Evolutionary conservation across 2,329 filamentous ascomycete genomes (phyloP).

Genomic region (Epichloe scottii): DNA sequence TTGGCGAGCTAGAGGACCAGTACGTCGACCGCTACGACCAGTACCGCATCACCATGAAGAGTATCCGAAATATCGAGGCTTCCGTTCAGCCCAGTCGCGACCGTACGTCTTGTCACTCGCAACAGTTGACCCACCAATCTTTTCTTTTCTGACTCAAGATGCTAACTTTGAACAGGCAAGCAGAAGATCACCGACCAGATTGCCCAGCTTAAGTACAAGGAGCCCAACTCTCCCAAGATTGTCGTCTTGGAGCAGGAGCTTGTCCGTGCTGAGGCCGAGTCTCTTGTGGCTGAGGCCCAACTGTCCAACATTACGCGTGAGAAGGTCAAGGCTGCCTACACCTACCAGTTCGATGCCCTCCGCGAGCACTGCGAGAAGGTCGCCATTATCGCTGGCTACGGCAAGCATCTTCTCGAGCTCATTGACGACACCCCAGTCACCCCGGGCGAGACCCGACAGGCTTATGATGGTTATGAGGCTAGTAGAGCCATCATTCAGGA

Average conservation of each 20-base stretch:
- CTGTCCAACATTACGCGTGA: slow-evolving; percentile 98
- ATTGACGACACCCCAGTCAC: slow-evolving; percentile 96
- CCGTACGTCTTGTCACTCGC: slow-evolving; percentile 44
- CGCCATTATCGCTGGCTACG: slow-evolving; percentile 92
- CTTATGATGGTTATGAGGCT: slow-evolving; percentile 96
- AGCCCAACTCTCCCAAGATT: slow-evolving; percentile 94
- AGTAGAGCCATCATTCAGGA: slow-evolving; percentile 99
- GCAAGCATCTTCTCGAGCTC: slow-evolving; percentile 94
- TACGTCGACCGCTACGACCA: slow-evolving; percentile 99
- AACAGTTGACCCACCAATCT: not conserved
- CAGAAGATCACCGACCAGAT: slow-evolving; percentile 99
- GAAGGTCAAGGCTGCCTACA: slow-evolving; percentile 97
- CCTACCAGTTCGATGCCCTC: slow-evolving; percentile 95
- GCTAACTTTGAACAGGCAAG: slow-evolving; percentile 52
- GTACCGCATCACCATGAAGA: slow-evolving; percentile 98
- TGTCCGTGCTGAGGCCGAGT: slow-evolving; percentile 94
- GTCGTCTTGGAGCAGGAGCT: slow-evolving; percentile 97
- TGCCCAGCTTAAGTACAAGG: slow-evolving; percentile 98
- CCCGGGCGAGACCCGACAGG: slow-evolving; percentile 86
- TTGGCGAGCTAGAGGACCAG: slow-evolving; percentile 94
- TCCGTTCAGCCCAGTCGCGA: slow-evolving; percentile 97
- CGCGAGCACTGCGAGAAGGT: slow-evolving; percentile 97
- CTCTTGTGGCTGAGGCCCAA: slow-evolving; percentile 95
- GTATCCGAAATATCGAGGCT: slow-evolving; percentile 96
- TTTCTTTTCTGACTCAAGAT: not conserved